Evolutionary conservation across 495 filamentous ascomycete genomes (phyloP), one percentile per base, ranked within the genome.

Genomic region (Talaromyces stipitatus): DNA sequence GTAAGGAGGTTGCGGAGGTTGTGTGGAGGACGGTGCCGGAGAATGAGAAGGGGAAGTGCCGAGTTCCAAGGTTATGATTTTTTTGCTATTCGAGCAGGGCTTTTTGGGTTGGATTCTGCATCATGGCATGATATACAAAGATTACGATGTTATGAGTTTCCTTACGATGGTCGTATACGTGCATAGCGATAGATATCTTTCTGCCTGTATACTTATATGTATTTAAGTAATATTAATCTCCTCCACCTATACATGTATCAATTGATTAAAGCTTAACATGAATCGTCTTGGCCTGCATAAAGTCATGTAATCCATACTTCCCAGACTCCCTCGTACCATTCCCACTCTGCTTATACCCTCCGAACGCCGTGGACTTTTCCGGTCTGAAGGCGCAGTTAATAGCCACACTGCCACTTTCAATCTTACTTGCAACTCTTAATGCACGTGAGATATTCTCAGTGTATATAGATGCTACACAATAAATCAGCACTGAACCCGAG

Each of bases 1-100:
- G 90, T 3, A 79, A 74, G 57, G 94, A 96, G 72, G 75, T 98
- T 0, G 77, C 81, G 28, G 85, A 94, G 64, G 85, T 95, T 26
- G 64, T 98, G 38, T 96, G 92, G 92, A 85, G 82, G 66, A 87
- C 81, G 1, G 77, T 79, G 56, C 71, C 79, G 12, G 73, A 77
- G 24, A 75, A 74, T 18, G 82, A 72, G n/a, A 74, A 83, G 55
- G 72, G 75, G 7, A 28, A 66, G 8, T 90, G 87, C 63, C 76
- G 83, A 28, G 68, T 79, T 4, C 90, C 90, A 0, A 73, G 67
- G 41, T 27, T 56, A 24, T 55, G 33, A 55, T 51, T 0, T 30
- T 20, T n/a, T 27, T 26, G 11, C n/a, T 27, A 2, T 18, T 14
- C 38, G 2, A 47, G 45, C 45, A 4, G 23, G 45, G 45, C 20